These are phyloP conservation scores for Gonapodya prolifera DNA, from an alignment of 192 early-diverging fungal genomes.

Conservation along the genomic window DNA sequence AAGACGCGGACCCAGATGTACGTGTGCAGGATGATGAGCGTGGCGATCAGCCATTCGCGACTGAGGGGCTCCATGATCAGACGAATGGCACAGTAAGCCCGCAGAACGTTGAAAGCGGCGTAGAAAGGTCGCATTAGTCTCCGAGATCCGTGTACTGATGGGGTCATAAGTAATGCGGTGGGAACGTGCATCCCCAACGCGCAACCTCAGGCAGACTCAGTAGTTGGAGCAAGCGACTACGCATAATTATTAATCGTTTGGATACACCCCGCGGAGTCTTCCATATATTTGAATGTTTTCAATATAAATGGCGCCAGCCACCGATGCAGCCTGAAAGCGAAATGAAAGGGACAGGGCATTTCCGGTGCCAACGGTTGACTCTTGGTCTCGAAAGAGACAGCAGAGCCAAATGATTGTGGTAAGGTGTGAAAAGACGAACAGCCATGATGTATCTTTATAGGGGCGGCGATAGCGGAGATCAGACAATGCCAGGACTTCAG, in stretches of 20 bases:
- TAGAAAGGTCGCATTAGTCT: not conserved
- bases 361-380: too few species aligned
- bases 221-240: not conserved
- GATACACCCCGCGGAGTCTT: not conserved
- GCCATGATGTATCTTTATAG: too few species aligned
- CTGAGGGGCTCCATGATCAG: not conserved
- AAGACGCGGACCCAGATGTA: not conserved
- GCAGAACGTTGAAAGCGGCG: not conserved
- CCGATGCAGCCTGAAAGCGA: too few species aligned
- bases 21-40: not conserved
- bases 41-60: not conserved
- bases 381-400: too few species aligned
- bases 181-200: not conserved
- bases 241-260: too few species aligned
- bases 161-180: not conserved
- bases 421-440: too few species aligned
- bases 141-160: not conserved
- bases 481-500: too few species aligned
- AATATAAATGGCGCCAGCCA: too few species aligned
- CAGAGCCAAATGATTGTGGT: too few species aligned
- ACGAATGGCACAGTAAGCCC: not conserved
- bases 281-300: not conserved
- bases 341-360: too few species aligned
- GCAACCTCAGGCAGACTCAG: not conserved
- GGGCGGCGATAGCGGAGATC: too few species aligned